A percentile compares a stretch with the other conserved stretches of the same genome.
phyloP scores from a whole-genome alignment of 208 protist species.

The Phytomonas francai region DNA sequence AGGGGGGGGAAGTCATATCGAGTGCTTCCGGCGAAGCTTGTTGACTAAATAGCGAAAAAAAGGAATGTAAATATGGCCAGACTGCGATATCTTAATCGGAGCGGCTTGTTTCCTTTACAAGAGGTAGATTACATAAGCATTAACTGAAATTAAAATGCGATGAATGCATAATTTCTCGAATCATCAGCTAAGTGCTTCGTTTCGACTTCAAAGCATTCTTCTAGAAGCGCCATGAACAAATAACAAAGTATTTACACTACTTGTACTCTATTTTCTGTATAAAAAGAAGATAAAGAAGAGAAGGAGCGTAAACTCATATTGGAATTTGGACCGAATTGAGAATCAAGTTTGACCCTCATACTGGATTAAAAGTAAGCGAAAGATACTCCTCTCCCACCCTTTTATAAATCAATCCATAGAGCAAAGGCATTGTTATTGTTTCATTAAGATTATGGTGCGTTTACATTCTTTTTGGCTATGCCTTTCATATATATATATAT shows the following conservation, averaged over 20 bases:
- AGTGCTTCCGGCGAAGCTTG: neutral
- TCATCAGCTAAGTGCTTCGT: neutral
- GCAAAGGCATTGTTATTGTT: slow-evolving; percentile 3
- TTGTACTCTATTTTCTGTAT: neutral
- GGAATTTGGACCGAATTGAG: neutral
- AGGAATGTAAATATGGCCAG: neutral
- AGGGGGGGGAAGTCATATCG: neutral
- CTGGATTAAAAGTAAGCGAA: neutral
- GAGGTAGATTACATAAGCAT: neutral
- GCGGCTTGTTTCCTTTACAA: neutral
- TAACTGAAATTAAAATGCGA: neutral
- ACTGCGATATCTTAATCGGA: neutral
- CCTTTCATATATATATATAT: slow-evolving; percentile 4
- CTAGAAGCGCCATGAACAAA: neutral
- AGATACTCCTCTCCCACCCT: neutral
- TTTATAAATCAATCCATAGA: too few relatives aligned
- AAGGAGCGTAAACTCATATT: neutral
- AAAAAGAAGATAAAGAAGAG: neutral
- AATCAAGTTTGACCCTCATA: neutral
- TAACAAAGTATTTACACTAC: neutral
- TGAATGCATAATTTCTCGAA: neutral
- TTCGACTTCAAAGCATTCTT: neutral
- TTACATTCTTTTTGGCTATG: neutral
- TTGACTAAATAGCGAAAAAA: neutral
- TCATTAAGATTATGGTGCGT: slow-evolving; percentile 4